Base-by-base conservation (phyloP, 345 rosid species). In the Euclidium syriacum region DNA sequence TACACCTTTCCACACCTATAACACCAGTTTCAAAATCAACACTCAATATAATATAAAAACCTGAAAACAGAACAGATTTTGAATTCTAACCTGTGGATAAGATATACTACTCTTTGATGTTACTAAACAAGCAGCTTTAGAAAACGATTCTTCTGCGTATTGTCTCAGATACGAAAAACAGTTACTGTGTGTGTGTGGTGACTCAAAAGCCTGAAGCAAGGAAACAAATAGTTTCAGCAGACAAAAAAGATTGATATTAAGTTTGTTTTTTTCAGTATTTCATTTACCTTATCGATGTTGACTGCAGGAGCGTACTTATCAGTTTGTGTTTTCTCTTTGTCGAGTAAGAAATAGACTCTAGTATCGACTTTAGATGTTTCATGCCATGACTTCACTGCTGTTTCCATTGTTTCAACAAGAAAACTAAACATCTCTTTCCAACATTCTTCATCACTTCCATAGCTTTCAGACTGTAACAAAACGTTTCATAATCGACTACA, bases 211-310 rank as follows among this genome's bases (percentile, higher is more conserved):
- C 99, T 94, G 78, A 35, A 65, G 47, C 36, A 59, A n/a, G 49
- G n/a, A n/a, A 56, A 44, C 32, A 59, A 1, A 14, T 6, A 4
- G 6, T 32, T 6, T 61, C 12, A 26, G 22, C 30, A 24, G 49
- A 34, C 6, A 10, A 5, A 52, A 64, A 0, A n/a, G 8, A n/a
- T n/a, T n/a, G n/a, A n/a, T n/a, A n/a, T n/a, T n/a, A n/a, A 4
- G 3, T 5, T 22, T 1, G 2, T 14, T 30, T 19, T 15, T 2
- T 10, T 6, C n/a, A n/a, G n/a, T n/a, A n/a, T n/a, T n/a, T n/a
- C n/a, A n/a, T n/a, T n/a, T n/a, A 94, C 97, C 96, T 90, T 94
- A 53, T 86, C 96, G 46, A 92, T 80, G 77, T 92, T 88, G 75
- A 89, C 94, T 49, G 66, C 75, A 15, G 99, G 88, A 58, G 96